A percentile compares a stretch with the other conserved stretches of the same genome.
These are phyloP conservation scores for Phaeosphaeria sp. DNA, from an alignment of 2,329 filamentous ascomycete species.

Conservation along the genomic window DNA sequence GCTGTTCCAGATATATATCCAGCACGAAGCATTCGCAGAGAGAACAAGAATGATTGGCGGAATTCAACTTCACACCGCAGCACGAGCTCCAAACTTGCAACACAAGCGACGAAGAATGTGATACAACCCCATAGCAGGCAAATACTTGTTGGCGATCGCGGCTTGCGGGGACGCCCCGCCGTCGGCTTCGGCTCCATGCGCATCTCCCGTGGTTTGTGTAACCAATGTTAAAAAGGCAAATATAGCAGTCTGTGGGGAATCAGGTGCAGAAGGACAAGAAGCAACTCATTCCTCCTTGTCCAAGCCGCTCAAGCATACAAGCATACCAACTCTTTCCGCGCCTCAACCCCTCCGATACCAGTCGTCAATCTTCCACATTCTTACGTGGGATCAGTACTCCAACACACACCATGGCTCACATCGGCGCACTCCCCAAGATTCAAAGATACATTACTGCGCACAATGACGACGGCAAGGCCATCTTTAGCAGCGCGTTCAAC, in stretches of 20 bases:
- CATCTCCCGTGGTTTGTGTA: slow-evolving; percentile 19
- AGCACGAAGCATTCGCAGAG: neutral
- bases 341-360: neutral
- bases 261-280: neutral
- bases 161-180: slow-evolving; percentile 20
- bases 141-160: slow-evolving; percentile 14
- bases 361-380: neutral
- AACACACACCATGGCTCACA: slow-evolving; percentile 36
- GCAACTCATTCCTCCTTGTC: neutral
- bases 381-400: neutral
- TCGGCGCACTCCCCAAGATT: slow-evolving; percentile 39
- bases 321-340: neutral
- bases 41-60: too few relatives aligned
- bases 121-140: neutral
- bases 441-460: slow-evolving; percentile 49
- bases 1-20: neutral
- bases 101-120: neutral
- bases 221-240: slow-evolving; percentile 1
- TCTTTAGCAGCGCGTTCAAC: slow-evolving; percentile 45
- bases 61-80: neutral
- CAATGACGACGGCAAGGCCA: slow-evolving; percentile 42
- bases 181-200: slow-evolving; percentile 31
- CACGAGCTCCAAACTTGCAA: neutral
- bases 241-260: neutral
- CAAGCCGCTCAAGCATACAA: neutral